Conservation (phyloP, 805 yeast species). For the Kuraishia hungarica region DNA sequence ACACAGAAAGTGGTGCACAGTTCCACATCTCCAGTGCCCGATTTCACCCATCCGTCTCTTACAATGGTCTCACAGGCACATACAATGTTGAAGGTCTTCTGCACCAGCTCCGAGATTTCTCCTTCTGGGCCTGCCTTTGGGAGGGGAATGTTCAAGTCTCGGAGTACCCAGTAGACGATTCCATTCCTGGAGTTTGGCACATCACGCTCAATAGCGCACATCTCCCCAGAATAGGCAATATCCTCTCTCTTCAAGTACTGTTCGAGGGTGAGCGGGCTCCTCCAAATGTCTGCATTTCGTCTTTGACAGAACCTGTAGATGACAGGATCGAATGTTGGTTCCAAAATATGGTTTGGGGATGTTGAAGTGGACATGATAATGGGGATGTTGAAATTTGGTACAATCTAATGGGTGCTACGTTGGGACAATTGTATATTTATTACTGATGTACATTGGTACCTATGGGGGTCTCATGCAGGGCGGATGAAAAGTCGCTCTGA, state of each 20-base stretch:
- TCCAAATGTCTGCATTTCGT: constrained; percentile 18
- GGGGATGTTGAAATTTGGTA: neutral
- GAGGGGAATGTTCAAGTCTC: constrained; percentile 7
- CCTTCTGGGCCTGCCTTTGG: constrained; percentile 4
- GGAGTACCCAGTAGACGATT: constrained; percentile 17
- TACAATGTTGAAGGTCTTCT: constrained; percentile 12
- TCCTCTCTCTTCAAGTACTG: constrained; percentile 17
- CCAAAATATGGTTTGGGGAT: constrained; percentile 5
- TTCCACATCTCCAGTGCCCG: constrained; percentile 2
- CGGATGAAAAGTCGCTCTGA: neutral
- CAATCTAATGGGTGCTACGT: too few relatives aligned
- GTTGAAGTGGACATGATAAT: neutral
- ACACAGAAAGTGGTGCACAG: constrained; percentile 26
- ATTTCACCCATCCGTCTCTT: constrained; percentile 11
- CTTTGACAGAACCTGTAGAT: constrained; percentile 14
- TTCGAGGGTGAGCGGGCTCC: constrained; percentile 11
- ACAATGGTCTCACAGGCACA: constrained; percentile 21
- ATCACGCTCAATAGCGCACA: constrained; percentile 14
- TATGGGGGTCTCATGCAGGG: neutral
- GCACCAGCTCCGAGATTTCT: neutral
- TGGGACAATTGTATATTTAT: too few relatives aligned
- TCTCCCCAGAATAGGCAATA: constrained; percentile 7
- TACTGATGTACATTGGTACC: neutral
- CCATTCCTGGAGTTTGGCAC: constrained; percentile 10
- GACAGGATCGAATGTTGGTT: constrained; percentile 10